Base-by-base conservation (phyloP, 257 asterid species). In the Solanum virginianum region DNA sequence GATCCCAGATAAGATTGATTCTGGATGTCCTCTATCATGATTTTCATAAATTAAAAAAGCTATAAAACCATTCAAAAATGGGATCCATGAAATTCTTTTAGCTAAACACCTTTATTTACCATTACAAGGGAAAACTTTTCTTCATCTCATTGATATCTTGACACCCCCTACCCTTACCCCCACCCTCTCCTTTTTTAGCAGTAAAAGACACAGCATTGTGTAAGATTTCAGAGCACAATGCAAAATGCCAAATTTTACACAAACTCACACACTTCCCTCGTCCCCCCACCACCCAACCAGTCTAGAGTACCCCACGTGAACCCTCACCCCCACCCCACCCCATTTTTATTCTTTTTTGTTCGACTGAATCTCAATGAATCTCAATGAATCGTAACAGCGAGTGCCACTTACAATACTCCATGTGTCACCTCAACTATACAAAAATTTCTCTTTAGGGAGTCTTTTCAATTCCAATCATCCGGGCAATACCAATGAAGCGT, bases 401-500 rank as follows among this genome's bases (percentile, higher is more conserved):
- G 7, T 3, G 22, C 3, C 24, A 15, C 24, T 15, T 32, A 8
- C 14, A 0, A 32, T 68, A 10, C 49, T 32, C 45, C 9, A 15
- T 7, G 10, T 11, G 4, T 68, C 16, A 68, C 6, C 13, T 62
- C 70, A 17, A 8, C 49, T 29, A 66, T 66, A 29, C 74, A 66
- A 15, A 68, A 68, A 15, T 32, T 18, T 54, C 57, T 54, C 41
- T 54, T 16, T 60, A 60, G 1, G 29, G 55, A 41, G 18, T 26
- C 24, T 63, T 54, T 62, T 92, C 91, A 94, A 86, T 89, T 93
- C 99, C 97, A 94, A n/a, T 90, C 95, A 4, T 94, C 94, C 5
- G 92, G 84, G 18, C 87, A 87, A 86, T 92, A 92, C 98, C 99
- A 95, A 39, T 89, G 96, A 36, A 95, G 97, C 16, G 92, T 90